Evolutionary conservation across 768 basidiomycete genomes (phyloP), one percentile per base, ranked within the genome.

Genomic region (Phlegmacium glaucopus): DNA sequence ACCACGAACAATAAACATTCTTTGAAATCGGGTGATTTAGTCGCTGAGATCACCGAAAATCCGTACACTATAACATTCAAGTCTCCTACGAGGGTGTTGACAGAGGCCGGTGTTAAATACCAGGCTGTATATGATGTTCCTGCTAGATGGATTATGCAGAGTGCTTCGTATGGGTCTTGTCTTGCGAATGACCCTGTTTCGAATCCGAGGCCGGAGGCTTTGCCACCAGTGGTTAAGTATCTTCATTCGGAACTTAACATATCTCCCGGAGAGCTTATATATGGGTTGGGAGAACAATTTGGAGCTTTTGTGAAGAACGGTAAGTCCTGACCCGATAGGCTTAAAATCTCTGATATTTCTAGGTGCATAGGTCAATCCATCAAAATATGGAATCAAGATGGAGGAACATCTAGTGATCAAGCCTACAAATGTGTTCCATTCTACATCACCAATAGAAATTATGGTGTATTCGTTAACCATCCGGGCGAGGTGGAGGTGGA

Each of bases 401-500:
- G 86, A 17, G 86, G 87, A 27, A 89, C 85, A 1, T 83, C 82
- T 8, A 79, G 76, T 50, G 81, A 83, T 29, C 80, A 83, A 55
- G 78, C 80, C 1, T 84, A 83, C 62, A 83, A 83, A 73, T 79
- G 77, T 49, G 71, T 85, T 11, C 83, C 83, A 1, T 85, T 85
- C 64, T 83, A 83, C 52, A 77, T 85, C 57, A 83, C 82, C 12
- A 83, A 83, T 59, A 70, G 79, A 39, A 80, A 80, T 47, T 89
- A 88, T 51, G 87, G 85, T 28, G 76, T 88, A 11, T 89, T 88
- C 59, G 79, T 90, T 59, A 85, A 87, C 63, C 78, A 87, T 54
- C 75, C 84, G 0, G 87, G 84, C 9, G 86, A 87, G 56, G 84
- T 89, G 18, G 85, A 87, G 57, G 76, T 87, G 34, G 86, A 88